Evolutionary conservation across 2,329 filamentous ascomycete species (phyloP).

Genomic region (Fusarium coffeatum): DNA sequence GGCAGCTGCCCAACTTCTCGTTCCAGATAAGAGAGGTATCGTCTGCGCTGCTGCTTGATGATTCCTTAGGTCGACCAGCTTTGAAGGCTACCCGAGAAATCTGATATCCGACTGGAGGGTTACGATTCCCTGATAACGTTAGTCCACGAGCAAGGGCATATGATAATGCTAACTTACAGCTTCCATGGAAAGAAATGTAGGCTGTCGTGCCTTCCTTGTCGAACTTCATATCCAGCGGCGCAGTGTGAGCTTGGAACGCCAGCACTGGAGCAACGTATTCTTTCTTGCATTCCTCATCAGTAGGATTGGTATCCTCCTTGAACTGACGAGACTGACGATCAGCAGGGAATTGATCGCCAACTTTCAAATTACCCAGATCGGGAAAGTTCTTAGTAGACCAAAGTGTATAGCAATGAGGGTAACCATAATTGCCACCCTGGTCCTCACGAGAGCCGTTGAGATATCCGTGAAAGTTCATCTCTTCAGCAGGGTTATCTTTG

Average conservation of each 20-base stretch:
- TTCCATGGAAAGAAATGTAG: constrained; percentile 78
- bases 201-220: constrained; percentile 66
- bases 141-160: not conserved
- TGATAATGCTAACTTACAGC: constrained; percentile 61
- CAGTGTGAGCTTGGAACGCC: constrained; percentile 72
- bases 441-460: constrained; percentile 53
- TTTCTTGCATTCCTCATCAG: constrained; percentile 58
- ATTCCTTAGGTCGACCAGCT: constrained; percentile 56
- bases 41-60: constrained; percentile 55
- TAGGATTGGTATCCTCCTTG: constrained; percentile 47
- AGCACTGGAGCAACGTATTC: constrained; percentile 64
- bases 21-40: constrained; percentile 67
- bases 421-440: constrained; percentile 72
- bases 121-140: constrained; percentile 53
- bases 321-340: constrained; percentile 44
- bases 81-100: constrained; percentile 57
- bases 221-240: constrained; percentile 79
- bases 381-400: constrained; percentile 66
- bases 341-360: constrained; percentile 63
- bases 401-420: constrained; percentile 75
- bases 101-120: constrained; percentile 60
- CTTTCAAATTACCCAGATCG: constrained; percentile 53
- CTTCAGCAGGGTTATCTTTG: constrained; percentile 76
- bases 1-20: constrained; percentile 63
- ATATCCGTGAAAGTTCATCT: constrained; percentile 77